Evolutionary conservation across 2,329 filamentous ascomycete species (phyloP), one percentile per base, ranked within the genome.

Genomic region (Sporothrix humicola): DNA sequence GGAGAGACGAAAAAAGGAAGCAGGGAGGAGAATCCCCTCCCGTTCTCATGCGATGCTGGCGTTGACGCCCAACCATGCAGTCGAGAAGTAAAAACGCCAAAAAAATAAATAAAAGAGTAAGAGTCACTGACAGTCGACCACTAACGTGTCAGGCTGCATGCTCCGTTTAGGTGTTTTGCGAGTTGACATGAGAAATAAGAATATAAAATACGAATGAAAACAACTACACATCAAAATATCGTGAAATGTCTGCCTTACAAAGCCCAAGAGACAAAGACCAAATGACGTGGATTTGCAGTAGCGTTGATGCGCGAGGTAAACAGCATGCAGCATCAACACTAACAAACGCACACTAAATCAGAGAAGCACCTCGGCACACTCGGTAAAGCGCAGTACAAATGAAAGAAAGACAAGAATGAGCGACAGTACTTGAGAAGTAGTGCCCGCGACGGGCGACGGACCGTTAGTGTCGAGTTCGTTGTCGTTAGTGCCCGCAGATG

Each of bases 41-140:
- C 15, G 48, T 69, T 69, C 48, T 66, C 13, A 56, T 7, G 20
- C 7, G 23, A 52, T 37, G 46, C 46, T 68, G 65, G 65, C 48
- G 20, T 69, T 56, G 66, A 42, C 66, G 66, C 66, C 66, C 66
- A 69, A 69, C 66, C 26, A 42, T 42, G 48, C 10, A 52, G 54
- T 17, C 2, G 54, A 17, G 20, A 23, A 9, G 26, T 37, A n/a
- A 17, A 46, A 1, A 26, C 37, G 13, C 61, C 2, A 3, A 52
- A 52, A 68, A n/a, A n/a, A n/a, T n/a, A n/a, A n/a, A n/a, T n/a
- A n/a, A n/a, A n/a, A n/a, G n/a, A n/a, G n/a, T n/a, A n/a, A n/a
- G 63, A 50, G 63, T 65, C 61, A 46, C 23, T 13, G 12, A 31
- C 61, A 3, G n/a, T n/a, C n/a, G 61, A 23, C 61, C 61, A 65